phyloP scores from a whole-genome alignment of 257 asterid genomes.

The Perilla frutescens region DNA sequence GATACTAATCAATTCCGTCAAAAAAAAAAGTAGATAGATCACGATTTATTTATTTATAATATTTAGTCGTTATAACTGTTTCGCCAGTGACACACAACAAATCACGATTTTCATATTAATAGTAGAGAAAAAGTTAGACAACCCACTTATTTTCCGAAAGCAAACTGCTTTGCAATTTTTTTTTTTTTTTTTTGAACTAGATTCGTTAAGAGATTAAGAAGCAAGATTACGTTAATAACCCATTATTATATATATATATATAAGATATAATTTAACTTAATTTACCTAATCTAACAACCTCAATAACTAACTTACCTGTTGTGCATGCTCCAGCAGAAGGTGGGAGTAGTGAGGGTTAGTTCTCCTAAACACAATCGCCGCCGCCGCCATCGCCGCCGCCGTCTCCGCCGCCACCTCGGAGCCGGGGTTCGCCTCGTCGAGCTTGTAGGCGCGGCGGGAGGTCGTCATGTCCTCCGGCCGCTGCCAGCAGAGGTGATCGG shows the following conservation, averaged over 20 bases:
- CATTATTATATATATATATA: not conserved
- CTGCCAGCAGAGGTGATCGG: conserved; percentile 82
- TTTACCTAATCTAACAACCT: conserved; percentile 44
- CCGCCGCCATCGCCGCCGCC: conserved; percentile 79
- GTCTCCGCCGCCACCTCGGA: conserved; percentile 74
- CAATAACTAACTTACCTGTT: conserved; percentile 58
- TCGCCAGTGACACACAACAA: not conserved
- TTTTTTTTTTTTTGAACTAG: not conserved
- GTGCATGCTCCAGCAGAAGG: conserved; percentile 71
- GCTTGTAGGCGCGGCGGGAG: conserved; percentile 67
- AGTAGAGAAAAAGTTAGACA: conserved; percentile 20
- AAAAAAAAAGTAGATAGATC: no score
- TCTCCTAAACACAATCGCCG: conserved; percentile 62
- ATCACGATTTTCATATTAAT: not conserved
- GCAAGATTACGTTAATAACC: conserved; percentile 28
- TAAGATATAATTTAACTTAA: not conserved
- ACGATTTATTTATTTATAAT: no score
- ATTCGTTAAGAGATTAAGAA: conserved; percentile 1
- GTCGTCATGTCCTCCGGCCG: conserved; percentile 83
- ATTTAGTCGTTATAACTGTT: no score
- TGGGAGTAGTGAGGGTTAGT: conserved; percentile 70
- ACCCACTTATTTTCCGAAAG: conserved; percentile 1
- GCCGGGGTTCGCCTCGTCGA: conserved; percentile 65
- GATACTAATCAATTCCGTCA: no score
- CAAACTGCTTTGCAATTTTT: conserved; percentile 21